Percentiles rank a stretch among this genome's conserved stretches.
Conservation (phyloP, 139 green algal genomes). For the Chloropicon primus region DNA sequence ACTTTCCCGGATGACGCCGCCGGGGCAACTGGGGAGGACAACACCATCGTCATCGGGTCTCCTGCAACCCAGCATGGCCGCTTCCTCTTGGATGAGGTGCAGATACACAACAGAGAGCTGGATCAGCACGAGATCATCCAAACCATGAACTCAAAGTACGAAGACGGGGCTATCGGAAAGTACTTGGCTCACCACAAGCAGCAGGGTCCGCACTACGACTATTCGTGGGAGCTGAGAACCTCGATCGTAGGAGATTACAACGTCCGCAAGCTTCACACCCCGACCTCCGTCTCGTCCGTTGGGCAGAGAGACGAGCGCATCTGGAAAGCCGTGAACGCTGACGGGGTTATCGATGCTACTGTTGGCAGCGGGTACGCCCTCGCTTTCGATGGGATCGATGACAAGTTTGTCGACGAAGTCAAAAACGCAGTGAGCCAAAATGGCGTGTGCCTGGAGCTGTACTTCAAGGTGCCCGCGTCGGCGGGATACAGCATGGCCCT, state of each 20-base stretch:
- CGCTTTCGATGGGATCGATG: slow-evolving; percentile 7
- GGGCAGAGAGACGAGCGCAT: not conserved
- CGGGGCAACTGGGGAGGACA: not conserved
- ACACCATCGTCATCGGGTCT: not conserved
- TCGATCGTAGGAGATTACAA: not conserved
- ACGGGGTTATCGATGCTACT: not conserved
- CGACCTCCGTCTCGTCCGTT: not conserved
- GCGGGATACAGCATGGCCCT: not conserved
- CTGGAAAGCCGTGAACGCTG: not conserved
- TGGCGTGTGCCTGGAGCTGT: slow-evolving; percentile 8
- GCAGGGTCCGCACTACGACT: too few relatives aligned
- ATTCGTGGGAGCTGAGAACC: too few relatives aligned
- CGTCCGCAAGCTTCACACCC: not conserved
- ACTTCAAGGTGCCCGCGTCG: slow-evolving; percentile 2
- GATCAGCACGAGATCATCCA: slow-evolving; percentile 10
- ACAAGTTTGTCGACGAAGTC: not conserved
- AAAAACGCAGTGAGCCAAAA: not conserved
- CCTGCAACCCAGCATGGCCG: not conserved
- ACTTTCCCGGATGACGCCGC: not conserved
- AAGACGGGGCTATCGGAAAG: not conserved
- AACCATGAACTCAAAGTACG: slow-evolving; percentile 3
- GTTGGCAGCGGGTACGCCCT: slow-evolving; percentile 8
- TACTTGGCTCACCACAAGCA: not conserved
- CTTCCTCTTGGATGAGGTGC: slow-evolving; percentile 9
- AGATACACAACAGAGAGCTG: slow-evolving; percentile 9